These are phyloP conservation scores for Saxispiralis lemnorum DNA, from an alignment of 495 filamentous ascomycete genomes.

Conservation along the genomic window DNA sequence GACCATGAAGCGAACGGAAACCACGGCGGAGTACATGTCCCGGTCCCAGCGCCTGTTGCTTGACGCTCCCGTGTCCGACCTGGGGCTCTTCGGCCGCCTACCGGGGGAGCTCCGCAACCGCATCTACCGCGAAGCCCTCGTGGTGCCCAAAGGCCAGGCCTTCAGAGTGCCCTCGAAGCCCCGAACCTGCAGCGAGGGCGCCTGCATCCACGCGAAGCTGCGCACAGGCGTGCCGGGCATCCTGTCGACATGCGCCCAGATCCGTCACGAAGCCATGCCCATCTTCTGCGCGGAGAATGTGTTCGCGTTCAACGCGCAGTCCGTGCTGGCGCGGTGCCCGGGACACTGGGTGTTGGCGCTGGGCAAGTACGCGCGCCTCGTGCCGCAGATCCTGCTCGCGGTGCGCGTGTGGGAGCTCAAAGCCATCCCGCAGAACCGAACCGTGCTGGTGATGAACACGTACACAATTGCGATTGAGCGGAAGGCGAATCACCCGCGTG, in stretches of 20 bases:
- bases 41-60: too few species aligned
- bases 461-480: too few species aligned
- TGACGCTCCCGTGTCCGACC: background rate
- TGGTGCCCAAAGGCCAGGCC: background rate
- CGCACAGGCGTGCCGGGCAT: slow-evolving; percentile 5
- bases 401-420: background rate
- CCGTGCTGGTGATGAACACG: too few species aligned
- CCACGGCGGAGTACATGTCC: too few species aligned
- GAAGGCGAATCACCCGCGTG: too few species aligned
- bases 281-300: slow-evolving; percentile 6
- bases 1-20: too few species aligned
- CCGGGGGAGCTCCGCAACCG: slow-evolving; percentile 4
- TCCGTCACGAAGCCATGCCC: slow-evolving; percentile 6
- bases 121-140: slow-evolving; percentile 10
- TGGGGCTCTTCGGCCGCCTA: slow-evolving; percentile 6
- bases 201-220: background rate
- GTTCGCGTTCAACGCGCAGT: slow-evolving; percentile 7
- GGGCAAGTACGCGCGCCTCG: slow-evolving; percentile 1
- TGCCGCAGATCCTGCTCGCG: background rate
- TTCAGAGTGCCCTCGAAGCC: too few species aligned
- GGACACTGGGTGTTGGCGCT: background rate
- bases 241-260: slow-evolving; percentile 3
- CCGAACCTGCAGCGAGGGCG: background rate
- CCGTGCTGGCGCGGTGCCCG: slow-evolving; percentile 1
- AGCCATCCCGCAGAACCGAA: too few species aligned